Conservation (phyloP, 805 yeast species). For the Candida xyloterini region DNA sequence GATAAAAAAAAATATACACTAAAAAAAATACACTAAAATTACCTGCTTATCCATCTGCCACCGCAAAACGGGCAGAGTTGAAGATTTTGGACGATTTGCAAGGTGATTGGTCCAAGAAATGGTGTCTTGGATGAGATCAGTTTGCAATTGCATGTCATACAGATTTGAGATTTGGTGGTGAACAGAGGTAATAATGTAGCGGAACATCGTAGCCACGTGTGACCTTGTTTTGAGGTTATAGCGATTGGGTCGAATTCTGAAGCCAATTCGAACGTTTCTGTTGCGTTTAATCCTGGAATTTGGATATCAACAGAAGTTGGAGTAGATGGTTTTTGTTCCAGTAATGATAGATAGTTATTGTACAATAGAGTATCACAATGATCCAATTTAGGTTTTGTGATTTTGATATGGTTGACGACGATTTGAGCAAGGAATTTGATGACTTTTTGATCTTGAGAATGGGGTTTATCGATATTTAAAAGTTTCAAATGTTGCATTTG, state of each 20-base stretch:
- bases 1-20: background rate
- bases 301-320: slow-evolving; percentile 2
- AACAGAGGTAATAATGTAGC: slow-evolving; percentile 37
- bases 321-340: background rate
- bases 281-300: slow-evolving; percentile 13
- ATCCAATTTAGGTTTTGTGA: background rate
- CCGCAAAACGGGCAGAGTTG: slow-evolving; percentile 29
- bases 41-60: slow-evolving; percentile 14
- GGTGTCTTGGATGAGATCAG: slow-evolving; percentile 14
- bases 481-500: slow-evolving; percentile 11
- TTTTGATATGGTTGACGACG: slow-evolving; percentile 12
- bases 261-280: slow-evolving; percentile 13
- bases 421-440: slow-evolving; percentile 11
- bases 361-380: slow-evolving; percentile 14
- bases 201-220: slow-evolving; percentile 38
- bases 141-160: slow-evolving; percentile 34
- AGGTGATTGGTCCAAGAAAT: slow-evolving; percentile 7
- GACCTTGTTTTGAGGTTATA: slow-evolving; percentile 26
- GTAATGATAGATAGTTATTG: slow-evolving; percentile 11
- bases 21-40: background rate
- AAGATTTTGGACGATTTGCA: slow-evolving; percentile 19
- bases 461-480: slow-evolving; percentile 3
- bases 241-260: slow-evolving; percentile 6
- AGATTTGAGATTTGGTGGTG: slow-evolving; percentile 32
- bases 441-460: background rate